Conservation (phyloP, 345 rosid species). For the Salix koriyanagi region DNA sequence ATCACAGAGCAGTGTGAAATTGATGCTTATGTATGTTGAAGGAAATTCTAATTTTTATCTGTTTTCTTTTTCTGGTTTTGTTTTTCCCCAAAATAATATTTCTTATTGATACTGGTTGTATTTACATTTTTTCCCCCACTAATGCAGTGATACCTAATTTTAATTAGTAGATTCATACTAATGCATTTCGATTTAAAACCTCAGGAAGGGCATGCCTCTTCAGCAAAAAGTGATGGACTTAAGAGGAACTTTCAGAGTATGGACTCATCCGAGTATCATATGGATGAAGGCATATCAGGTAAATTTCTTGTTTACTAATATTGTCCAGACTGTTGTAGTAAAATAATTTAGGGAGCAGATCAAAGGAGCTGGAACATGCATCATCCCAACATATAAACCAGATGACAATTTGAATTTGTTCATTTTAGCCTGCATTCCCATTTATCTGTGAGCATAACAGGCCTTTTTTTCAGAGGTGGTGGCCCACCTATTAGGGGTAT, state of each 20-base stretch:
- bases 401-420: background rate
- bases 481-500: too few species aligned
- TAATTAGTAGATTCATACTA: background rate
- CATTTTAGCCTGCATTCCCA: background rate
- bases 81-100: background rate
- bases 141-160: background rate
- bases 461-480: too few species aligned
- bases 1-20: constrained; percentile 53
- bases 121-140: background rate
- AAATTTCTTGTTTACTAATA: constrained; percentile 1
- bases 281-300: constrained; percentile 71
- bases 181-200: background rate
- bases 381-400: background rate
- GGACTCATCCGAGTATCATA: constrained; percentile 71
- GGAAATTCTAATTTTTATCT: background rate
- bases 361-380: background rate
- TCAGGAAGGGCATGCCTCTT: constrained; percentile 68
- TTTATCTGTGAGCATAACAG: background rate
- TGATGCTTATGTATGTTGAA: constrained; percentile 64
- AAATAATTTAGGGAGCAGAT: background rate
- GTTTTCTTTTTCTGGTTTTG: background rate
- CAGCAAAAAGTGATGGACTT: constrained; percentile 72
- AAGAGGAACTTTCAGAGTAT: constrained; percentile 78
- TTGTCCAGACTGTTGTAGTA: background rate
- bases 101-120: background rate